Evolutionary conservation across 192 early-diverging fungal species (phyloP).

Genomic region (Backusella psychrophila): DNA sequence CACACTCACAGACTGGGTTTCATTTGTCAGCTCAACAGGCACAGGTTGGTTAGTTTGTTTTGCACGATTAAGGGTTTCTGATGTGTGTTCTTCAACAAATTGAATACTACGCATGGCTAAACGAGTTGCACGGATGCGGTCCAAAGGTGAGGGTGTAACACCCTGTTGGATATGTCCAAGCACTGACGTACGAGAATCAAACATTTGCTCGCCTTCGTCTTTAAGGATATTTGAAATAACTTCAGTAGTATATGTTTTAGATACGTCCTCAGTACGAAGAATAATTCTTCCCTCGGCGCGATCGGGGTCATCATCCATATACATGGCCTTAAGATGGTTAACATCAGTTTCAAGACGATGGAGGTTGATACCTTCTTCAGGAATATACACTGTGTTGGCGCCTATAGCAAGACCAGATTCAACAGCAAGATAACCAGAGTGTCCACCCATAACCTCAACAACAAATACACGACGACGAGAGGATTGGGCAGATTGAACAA

Average conservation of each 20-base stretch:
- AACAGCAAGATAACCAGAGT: slow-evolving; percentile 90
- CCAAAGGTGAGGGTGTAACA: slow-evolving; percentile 85
- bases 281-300: slow-evolving; percentile 85
- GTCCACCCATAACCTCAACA: slow-evolving; percentile 97
- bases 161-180: slow-evolving; percentile 98
- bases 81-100: slow-evolving; percentile 75
- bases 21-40: slow-evolving; percentile 60
- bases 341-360: slow-evolving; percentile 82
- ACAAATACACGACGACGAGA: slow-evolving; percentile 92
- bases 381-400: slow-evolving; percentile 91
- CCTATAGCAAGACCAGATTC: slow-evolving; percentile 82
- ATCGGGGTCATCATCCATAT: slow-evolving; percentile 68
- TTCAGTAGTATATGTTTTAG: slow-evolving; percentile 86
- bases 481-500: slow-evolving; percentile 91
- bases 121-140: slow-evolving; percentile 89
- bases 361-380: slow-evolving; percentile 86
- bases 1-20: slow-evolving; percentile 62
- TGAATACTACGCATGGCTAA: slow-evolving; percentile 80
- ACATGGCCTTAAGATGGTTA: slow-evolving; percentile 74
- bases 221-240: slow-evolving; percentile 83
- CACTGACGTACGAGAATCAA: slow-evolving; percentile 86
- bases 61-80: slow-evolving; percentile 49
- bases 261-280: slow-evolving; percentile 72
- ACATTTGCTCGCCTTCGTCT: slow-evolving; percentile 84
- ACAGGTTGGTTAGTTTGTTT: slow-evolving; percentile 41